Evolutionary conservation across 768 basidiomycete species (phyloP).

Genomic region (Pisolithus orientalis): DNA sequence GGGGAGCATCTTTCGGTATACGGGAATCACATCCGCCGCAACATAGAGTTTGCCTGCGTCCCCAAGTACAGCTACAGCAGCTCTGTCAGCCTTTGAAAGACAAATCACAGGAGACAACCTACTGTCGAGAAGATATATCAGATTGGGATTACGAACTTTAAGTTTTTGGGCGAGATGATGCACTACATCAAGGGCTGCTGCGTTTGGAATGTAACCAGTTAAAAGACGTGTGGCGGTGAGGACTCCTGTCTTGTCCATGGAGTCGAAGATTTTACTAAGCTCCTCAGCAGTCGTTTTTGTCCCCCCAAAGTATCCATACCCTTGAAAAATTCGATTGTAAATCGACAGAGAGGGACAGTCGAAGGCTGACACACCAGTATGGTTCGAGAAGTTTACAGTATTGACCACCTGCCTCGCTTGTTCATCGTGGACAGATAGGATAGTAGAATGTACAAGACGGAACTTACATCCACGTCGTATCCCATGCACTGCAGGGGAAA

Average conservation of each 20-base stretch:
- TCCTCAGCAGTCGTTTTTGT: constrained; percentile 73
- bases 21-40: constrained; percentile 75
- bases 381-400: constrained; percentile 93
- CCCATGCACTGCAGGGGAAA: constrained; percentile 82
- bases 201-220: constrained; percentile 89
- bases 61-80: constrained; percentile 77
- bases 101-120: constrained; percentile 26
- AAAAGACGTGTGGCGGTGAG: constrained; percentile 67
- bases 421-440: neutral
- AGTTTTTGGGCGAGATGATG: constrained; percentile 56
- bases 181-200: constrained; percentile 67
- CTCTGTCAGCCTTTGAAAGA: neutral
- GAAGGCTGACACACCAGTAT: constrained; percentile 56
- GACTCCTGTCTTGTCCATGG: constrained; percentile 71
- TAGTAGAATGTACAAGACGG: constrained; percentile 2
- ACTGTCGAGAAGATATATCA: constrained; percentile 93
- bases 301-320: constrained; percentile 79
- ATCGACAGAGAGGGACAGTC: neutral
- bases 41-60: constrained; percentile 90
- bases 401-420: constrained; percentile 57
- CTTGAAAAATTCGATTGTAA: constrained; percentile 32
- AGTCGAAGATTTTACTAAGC: constrained; percentile 65
- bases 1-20: constrained; percentile 76
- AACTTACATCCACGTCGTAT: constrained; percentile 88
- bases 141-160: constrained; percentile 45